Evolutionary conservation across 192 early-diverging fungal species (phyloP), one percentile per base, ranked within the genome.

Genomic region (Obelidium mucronatum): DNA sequence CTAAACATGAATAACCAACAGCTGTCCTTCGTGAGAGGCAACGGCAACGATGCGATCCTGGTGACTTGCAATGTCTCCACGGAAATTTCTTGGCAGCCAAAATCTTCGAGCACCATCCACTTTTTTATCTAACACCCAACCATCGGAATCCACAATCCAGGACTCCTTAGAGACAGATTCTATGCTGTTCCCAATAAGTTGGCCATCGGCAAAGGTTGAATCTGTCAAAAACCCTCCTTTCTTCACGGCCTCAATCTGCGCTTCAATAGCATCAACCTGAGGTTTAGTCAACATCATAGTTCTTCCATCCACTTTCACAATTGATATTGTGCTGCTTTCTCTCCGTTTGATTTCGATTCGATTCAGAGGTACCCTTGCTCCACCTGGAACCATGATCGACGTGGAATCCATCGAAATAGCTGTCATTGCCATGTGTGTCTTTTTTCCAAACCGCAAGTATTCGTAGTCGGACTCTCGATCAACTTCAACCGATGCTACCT

Each of bases 1-100:
- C 48, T 64, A 77, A 40, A 77, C 76, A 44, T 77, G 76, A 22
- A 77, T 56, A 52, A 77, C 71, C 37, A 77, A 56, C 4, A 77
- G 56, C 31, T 77, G 76, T 24, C 76, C 76, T 6, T 33, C 22
- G 1, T 51, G 42, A 28, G 67, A 33, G 19, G 53, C 76, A 39
- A 77, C 59, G 6, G 76, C 67, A 1, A 77, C 67, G 61, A 77
- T 77, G 4, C 76, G 17, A 13, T 51, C 67, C 35, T 77, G 67
- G 51, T 70, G 40, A 36, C 67, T 70, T 5, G 40, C 76, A 40
- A 77, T 37, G 5, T 26, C n/a, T 8, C 76, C 76, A 28, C 76
- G 30, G 22, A 42, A 44, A 0, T 51, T 36, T 51, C 17, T 26
- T 22, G 67, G 64, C 24, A 77, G 31, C 76, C 76, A 77, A 61